Evolutionary conservation across 2,329 filamentous ascomycete genomes (phyloP).

Genomic region (Phialophora expanda): DNA sequence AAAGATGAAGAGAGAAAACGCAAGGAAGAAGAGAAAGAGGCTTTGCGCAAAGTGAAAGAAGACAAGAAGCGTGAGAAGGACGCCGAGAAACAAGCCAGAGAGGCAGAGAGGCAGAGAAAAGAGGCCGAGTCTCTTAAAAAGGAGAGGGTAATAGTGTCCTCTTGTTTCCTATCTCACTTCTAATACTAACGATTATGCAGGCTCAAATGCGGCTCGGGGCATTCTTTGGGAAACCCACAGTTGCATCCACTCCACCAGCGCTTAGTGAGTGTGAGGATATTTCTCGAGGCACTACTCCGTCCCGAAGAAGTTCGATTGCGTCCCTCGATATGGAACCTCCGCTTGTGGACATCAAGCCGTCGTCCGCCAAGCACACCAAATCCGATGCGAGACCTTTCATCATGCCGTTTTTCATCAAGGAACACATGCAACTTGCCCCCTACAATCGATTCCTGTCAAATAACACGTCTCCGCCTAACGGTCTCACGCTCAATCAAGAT

Average conservation of each 20-base stretch:
- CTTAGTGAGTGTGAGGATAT: conserved; percentile 25
- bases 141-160: conserved; percentile 48
- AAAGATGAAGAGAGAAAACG: conserved; percentile 54
- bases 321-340: conserved; percentile 34
- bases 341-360: conserved; percentile 41
- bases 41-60: conserved; percentile 31
- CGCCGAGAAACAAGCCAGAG: conserved; percentile 48
- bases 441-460: conserved; percentile 42
- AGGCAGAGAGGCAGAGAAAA: conserved; percentile 45
- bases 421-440: conserved; percentile 72
- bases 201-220: conserved; percentile 58
- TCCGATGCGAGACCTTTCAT: conserved; percentile 73
- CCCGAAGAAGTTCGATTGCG: conserved; percentile 38
- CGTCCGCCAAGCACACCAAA: conserved; percentile 37
- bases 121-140: conserved; percentile 51
- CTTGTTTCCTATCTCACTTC: conserved; percentile 38
- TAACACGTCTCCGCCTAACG: conserved; percentile 4
- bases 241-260: conserved; percentile 38
- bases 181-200: conserved; percentile 44
- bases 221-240: conserved; percentile 54
- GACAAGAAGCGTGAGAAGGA: conserved; percentile 45
- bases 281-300: conserved; percentile 35
- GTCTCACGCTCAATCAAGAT: conserved; percentile 22
- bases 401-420: conserved; percentile 78
- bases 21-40: conserved; percentile 51